Conservation (phyloP, 495 filamentous ascomycete genomes). For the Thozetella sp. region DNA sequence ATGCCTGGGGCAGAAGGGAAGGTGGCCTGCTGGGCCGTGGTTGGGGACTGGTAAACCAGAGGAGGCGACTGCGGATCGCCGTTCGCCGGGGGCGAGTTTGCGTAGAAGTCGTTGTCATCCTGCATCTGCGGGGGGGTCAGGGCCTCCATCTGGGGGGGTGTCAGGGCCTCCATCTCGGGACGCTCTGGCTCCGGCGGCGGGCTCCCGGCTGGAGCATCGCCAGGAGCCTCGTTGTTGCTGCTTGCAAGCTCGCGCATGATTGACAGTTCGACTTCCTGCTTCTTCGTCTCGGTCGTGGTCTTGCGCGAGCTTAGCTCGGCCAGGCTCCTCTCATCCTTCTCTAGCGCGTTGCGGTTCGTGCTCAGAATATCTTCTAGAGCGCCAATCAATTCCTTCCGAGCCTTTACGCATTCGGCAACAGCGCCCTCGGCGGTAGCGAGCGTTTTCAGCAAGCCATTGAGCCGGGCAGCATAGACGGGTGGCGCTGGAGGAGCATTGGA, state of each 20-base stretch:
- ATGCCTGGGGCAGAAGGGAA: constrained; percentile 43
- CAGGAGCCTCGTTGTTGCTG: constrained; percentile 37
- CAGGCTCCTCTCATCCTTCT: constrained; percentile 65
- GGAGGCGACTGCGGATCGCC: constrained; percentile 10
- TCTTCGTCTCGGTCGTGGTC: constrained; percentile 70
- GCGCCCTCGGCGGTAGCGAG: constrained; percentile 91
- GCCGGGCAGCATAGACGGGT: constrained; percentile 88
- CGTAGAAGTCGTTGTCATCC: constrained; percentile 22
- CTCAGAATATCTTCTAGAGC: constrained; percentile 83
- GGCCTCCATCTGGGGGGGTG: constrained; percentile 73
- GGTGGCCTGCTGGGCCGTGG: constrained; percentile 24
- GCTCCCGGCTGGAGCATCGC: constrained; percentile 33
- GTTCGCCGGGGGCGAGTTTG: constrained; percentile 23
- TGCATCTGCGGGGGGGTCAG: constrained; percentile 69
- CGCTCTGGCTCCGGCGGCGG: constrained; percentile 56
- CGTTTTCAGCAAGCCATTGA: constrained; percentile 82
- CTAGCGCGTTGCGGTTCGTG: constrained; percentile 69
- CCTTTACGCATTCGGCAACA: constrained; percentile 87
- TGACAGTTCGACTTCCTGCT: constrained; percentile 82
- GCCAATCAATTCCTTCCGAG: constrained; percentile 73
- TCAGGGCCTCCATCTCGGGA: constrained; percentile 82
- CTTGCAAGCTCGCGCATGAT: constrained; percentile 80
- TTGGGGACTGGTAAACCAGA: constrained; percentile 24
- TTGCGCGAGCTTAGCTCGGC: constrained; percentile 61
- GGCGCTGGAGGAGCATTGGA: constrained; percentile 66